Conservation (phyloP, 345 rosid genomes). For the Rubroshorea leprosula region DNA sequence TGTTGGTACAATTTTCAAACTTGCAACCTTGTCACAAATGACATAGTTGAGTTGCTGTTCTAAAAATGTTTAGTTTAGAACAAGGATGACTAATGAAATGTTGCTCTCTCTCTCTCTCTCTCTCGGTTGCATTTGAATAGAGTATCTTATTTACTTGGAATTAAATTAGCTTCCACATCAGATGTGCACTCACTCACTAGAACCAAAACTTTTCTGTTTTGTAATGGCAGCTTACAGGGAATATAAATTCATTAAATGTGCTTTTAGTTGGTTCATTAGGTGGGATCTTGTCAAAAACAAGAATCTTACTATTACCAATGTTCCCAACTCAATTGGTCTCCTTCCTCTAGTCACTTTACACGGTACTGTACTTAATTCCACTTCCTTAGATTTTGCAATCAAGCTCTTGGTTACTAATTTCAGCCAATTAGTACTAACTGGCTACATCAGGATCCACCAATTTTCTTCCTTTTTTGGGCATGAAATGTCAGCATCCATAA, state of each 20-base stretch:
- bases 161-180: too few relatives aligned
- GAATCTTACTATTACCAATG: neutral
- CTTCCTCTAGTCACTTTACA: too few relatives aligned
- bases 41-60: too few relatives aligned
- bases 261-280: neutral
- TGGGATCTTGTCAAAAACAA: neutral
- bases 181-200: too few relatives aligned
- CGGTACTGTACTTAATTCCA: neutral
- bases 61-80: too few relatives aligned
- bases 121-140: neutral
- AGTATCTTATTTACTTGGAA: too few relatives aligned
- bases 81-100: neutral
- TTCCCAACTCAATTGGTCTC: neutral
- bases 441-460: too few relatives aligned
- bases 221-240: neutral
- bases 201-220: neutral
- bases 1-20: slow-evolving; percentile 23
- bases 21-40: neutral
- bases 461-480: too few relatives aligned
- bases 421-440: neutral
- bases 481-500: neutral
- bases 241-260: neutral
- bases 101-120: slow-evolving; percentile 2
- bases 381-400: neutral
- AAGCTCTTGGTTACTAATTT: neutral